A percentile compares a stretch with the other conserved stretches of the same genome.
Conservation (phyloP, 805 yeast species). For the Grigorovia transvaalensis region DNA sequence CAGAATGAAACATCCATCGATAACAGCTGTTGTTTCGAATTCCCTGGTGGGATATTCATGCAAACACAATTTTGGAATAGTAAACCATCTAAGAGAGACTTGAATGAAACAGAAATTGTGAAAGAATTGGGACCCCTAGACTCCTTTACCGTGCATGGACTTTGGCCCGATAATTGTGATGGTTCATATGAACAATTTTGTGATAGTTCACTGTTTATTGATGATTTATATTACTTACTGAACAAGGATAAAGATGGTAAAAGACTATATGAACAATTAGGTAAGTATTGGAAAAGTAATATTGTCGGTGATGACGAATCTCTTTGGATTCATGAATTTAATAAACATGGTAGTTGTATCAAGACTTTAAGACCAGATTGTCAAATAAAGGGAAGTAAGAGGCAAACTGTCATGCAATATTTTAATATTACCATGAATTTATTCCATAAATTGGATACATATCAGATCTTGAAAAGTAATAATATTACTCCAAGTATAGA, state of each 20-base stretch:
- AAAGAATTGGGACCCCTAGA: slow-evolving; percentile 51
- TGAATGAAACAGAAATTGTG: slow-evolving; percentile 18
- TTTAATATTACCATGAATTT: slow-evolving; percentile 49
- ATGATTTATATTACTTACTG: slow-evolving; percentile 39
- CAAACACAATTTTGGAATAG: slow-evolving; percentile 94
- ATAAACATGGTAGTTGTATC: slow-evolving; percentile 91
- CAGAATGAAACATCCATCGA: slow-evolving; percentile 41
- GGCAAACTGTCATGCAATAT: slow-evolving; percentile 53
- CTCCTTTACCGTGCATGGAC: slow-evolving; percentile 70
- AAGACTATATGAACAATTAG: slow-evolving; percentile 44
- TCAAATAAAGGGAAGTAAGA: slow-evolving; percentile 35
- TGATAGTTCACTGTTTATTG: slow-evolving; percentile 46
- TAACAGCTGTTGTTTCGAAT: slow-evolving; percentile 76
- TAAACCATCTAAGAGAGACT: slow-evolving; percentile 38
- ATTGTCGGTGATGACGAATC: slow-evolving; percentile 55
- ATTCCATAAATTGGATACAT: slow-evolving; percentile 55
- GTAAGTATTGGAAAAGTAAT: slow-evolving; percentile 59
- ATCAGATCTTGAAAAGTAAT: slow-evolving; percentile 48
- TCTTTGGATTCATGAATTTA: slow-evolving; percentile 86
- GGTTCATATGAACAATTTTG: slow-evolving; percentile 79
- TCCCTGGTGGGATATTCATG: slow-evolving; percentile 73
- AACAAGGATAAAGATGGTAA: slow-evolving; percentile 21
- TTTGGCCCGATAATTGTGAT: slow-evolving; percentile 84
- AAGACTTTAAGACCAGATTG: slow-evolving; percentile 67
- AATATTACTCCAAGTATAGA: slow-evolving; percentile 61